Evolutionary conservation across 2,329 filamentous ascomycete genomes (phyloP), one percentile per base, ranked within the genome.

Genomic region (Aureobasidium pullulans): DNA sequence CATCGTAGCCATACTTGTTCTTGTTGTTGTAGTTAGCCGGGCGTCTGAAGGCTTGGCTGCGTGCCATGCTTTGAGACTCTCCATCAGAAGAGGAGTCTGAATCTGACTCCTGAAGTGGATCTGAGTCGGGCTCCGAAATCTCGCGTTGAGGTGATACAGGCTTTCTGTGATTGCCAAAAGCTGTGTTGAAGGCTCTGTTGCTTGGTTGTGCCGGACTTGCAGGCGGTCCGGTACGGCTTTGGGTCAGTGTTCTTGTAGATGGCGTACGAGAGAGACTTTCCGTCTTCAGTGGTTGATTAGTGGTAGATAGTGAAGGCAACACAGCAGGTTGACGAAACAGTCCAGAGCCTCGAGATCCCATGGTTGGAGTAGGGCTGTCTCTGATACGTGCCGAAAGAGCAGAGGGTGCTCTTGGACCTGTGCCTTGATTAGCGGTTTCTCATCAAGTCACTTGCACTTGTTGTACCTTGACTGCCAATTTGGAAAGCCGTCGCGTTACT

Each of bases 361-460:
- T 77, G 42, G 77, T 75, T 9, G 78, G 73, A 53, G 79, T 68
- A 2, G 81, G 80, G n/a, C 79, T 80, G 60, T 86, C 84, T 64
- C 77, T 80, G 31, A 66, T 67, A n/a, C 82, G 79, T n/a, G 81
- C 70, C 8, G 83, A 84, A 16, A 85, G 69, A 2, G 81, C 75
- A 2, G 84, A 85, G 1, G 79, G 73, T 7, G 77, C 74, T 62
- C 78, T 72, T 16, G 71, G 69, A 60, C 70, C 72, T 69, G 49
- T 19, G 16, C 13, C 44, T 31, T 10, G 11, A 16, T 53, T 40
- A 23, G 52, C 34, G 23, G 37, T 37, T 19, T 15, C 8, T 46
- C 40, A 23, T 8, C 31, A 11, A 7, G n/a, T n/a, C 54, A 16
- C n/a, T 28, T 28, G n/a, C 9, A 10, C 32, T 4, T 8, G 46